Evolutionary conservation across 192 early-diverging fungal species (phyloP), one percentile per base, ranked within the genome.

Genomic region (Hyaloraphidium curvatum): DNA sequence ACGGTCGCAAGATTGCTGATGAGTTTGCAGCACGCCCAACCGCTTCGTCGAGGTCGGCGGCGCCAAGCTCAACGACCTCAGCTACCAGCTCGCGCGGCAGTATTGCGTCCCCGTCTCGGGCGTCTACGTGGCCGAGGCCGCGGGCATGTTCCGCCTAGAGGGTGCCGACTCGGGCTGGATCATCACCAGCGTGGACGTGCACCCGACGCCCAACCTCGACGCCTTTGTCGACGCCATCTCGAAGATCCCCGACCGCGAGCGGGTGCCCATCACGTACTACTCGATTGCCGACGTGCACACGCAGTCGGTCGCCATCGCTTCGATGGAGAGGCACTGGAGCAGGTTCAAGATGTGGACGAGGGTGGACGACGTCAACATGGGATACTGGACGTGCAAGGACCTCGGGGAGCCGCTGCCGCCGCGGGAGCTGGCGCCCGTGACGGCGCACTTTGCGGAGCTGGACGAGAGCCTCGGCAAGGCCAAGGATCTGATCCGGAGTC

Each of bases 311-410:
- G 75, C 76, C 59, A 81, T 96, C 40, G 86, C 90, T 68, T 79
- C 74, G 52, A 78, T 89, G 4, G 81, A 89, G 59, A 70, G 86
- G 52, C 88, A 89, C 59, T 96, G 89, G 89, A 74, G 78, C 56
- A 71, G 69, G 33, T 87, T 87, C 64, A 67, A 84, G 53, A 48
- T 90, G 56, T 82, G 86, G 19, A 59, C 67, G 2, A 75, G 91
- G 55, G 83, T 89, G 67, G 72, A 56, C 57, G 74, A 80, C 11
- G 43, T 22, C 60, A 53, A 21, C 13, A 84, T 83, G 16, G 91
- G 91, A 2, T 60, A 74, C 7, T 96, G 91, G 91, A 69, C 75
- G 29, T 88, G 77, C 68, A 63, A 58, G 1, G 73, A 84, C 22
- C 60, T 87, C 25, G 80, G 73, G 1, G 56, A 62, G 17, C 67